Conservation (phyloP, 2,329 filamentous ascomycete genomes). For the Alternaria infectoria region DNA sequence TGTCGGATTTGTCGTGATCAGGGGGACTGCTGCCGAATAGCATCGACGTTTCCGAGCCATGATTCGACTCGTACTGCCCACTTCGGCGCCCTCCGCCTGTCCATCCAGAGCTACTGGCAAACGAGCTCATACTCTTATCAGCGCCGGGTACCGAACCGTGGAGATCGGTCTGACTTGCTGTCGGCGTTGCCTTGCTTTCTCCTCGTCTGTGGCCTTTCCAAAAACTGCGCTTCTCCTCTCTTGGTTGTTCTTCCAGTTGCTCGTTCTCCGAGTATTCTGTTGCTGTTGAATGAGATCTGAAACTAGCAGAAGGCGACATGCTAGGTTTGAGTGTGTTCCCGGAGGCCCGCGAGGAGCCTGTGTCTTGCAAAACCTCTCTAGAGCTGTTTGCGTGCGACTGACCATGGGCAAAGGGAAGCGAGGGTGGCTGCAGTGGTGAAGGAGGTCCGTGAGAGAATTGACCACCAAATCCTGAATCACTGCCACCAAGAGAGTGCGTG, state of each 20-base stretch:
- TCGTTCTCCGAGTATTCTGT: constrained; percentile 86
- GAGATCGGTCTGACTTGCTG: constrained; percentile 45
- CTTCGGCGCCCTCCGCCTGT: constrained; percentile 37
- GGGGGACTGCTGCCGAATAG: constrained; percentile 41
- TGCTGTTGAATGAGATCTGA: constrained; percentile 70
- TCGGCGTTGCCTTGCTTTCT: constrained; percentile 44
- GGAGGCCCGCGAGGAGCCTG: constrained; percentile 55
- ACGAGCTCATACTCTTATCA: constrained; percentile 50
- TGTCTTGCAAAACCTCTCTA: constrained; percentile 40
- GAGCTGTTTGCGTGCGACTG: constrained; percentile 34
- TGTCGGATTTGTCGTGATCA: constrained; percentile 53
- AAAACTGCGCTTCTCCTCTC: constrained; percentile 67
- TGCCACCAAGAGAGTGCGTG: constrained; percentile 71
- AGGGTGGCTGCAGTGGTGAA: constrained; percentile 42
- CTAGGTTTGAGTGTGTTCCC: constrained; percentile 66
- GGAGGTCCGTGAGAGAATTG: constrained; percentile 23
- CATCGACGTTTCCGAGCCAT: constrained; percentile 35
- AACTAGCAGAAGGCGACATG: constrained; percentile 76
- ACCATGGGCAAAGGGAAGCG: constrained; percentile 36
- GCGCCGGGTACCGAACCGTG: constrained; percentile 45
- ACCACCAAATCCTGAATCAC: constrained; percentile 24
- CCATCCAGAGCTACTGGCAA: constrained; percentile 43
- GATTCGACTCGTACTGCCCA: constrained; percentile 41
- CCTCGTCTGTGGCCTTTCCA: constrained; percentile 68
- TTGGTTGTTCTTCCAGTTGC: constrained; percentile 66